phyloP scores from a whole-genome alignment of 1,284 basidiomycete species.

The Trichosporon sp. region DNA sequence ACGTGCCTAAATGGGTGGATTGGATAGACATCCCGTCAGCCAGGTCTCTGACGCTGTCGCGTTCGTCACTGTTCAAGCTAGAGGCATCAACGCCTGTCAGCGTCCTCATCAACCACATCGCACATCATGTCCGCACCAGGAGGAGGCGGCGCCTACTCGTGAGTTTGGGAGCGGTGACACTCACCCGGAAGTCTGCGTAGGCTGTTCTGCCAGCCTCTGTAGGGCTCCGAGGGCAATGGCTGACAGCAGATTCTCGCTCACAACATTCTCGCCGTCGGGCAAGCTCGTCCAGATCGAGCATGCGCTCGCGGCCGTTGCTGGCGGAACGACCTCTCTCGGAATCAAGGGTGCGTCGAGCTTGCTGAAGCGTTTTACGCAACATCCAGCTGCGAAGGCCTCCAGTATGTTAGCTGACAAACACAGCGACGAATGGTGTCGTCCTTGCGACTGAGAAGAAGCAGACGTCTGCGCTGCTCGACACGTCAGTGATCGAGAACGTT shows the following conservation, averaged over 20 bases:
- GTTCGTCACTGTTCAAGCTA: slow-evolving; percentile 20
- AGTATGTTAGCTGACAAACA: neutral
- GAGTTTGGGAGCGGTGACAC: slow-evolving; percentile 30
- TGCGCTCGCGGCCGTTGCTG: slow-evolving; percentile 94
- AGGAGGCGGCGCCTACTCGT: slow-evolving; percentile 58
- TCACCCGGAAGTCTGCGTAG: neutral
- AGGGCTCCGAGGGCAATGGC: neutral
- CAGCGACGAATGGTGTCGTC: slow-evolving; percentile 97
- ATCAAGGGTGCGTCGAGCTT: slow-evolving; percentile 77
- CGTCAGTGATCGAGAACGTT: slow-evolving; percentile 95
- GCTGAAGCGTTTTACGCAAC: neutral
- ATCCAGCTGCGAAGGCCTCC: neutral
- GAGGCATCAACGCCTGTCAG: slow-evolving; percentile 6
- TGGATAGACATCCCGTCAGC: neutral
- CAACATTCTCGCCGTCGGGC: slow-evolving; percentile 97
- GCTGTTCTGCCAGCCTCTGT: neutral
- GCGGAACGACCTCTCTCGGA: slow-evolving; percentile 93
- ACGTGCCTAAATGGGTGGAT: neutral
- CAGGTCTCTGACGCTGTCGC: slow-evolving; percentile 18
- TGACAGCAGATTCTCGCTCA: slow-evolving; percentile 84
- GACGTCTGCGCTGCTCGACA: slow-evolving; percentile 95
- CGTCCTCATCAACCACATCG: slow-evolving; percentile 12
- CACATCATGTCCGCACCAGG: slow-evolving; percentile 55
- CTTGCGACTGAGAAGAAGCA: slow-evolving; percentile 99
- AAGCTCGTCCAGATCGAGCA: slow-evolving; percentile 99